Evolutionary conservation across 768 basidiomycete species (phyloP).

Genomic region (Infundibulicybe gibba): DNA sequence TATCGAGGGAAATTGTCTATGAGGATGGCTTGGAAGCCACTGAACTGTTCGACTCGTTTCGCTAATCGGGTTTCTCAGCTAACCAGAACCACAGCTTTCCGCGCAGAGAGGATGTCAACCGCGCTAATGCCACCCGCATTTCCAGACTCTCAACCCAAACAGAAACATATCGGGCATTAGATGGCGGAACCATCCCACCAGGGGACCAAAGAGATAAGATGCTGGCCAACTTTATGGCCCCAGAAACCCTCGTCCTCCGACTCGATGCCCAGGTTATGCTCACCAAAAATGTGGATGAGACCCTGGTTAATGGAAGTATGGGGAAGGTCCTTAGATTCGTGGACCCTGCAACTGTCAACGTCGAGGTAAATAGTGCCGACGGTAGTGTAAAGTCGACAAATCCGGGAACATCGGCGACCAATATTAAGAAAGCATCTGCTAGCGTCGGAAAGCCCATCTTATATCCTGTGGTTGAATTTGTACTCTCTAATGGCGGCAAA

Average conservation of each 20-base stretch:
- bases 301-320: constrained; percentile 92
- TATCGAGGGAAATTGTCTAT: constrained; percentile 72
- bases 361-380: constrained; percentile 30
- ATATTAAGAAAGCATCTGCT: constrained; percentile 19
- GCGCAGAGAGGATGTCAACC: constrained; percentile 86
- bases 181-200: constrained; percentile 59
- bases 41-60: constrained; percentile 62
- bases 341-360: constrained; percentile 44
- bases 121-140: constrained; percentile 74
- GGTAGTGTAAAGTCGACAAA: constrained; percentile 27
- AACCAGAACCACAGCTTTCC: constrained; percentile 65
- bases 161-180: constrained; percentile 51
- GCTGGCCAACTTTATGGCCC: constrained; percentile 91
- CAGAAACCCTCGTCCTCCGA: constrained; percentile 62
- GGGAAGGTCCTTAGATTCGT: constrained; percentile 79
- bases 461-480: constrained; percentile 80
- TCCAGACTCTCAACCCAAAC: constrained; percentile 49
- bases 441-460: constrained; percentile 14
- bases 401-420: constrained; percentile 12
- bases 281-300: constrained; percentile 90
- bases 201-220: constrained; percentile 65
- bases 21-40: constrained; percentile 85
- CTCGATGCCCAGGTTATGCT: constrained; percentile 90
- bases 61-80: neutral
- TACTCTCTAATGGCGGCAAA: constrained; percentile 50